These are phyloP conservation scores for Sporothrix variecibatus DNA, from an alignment of 2,329 filamentous ascomycete genomes.

Conservation along the genomic window DNA sequence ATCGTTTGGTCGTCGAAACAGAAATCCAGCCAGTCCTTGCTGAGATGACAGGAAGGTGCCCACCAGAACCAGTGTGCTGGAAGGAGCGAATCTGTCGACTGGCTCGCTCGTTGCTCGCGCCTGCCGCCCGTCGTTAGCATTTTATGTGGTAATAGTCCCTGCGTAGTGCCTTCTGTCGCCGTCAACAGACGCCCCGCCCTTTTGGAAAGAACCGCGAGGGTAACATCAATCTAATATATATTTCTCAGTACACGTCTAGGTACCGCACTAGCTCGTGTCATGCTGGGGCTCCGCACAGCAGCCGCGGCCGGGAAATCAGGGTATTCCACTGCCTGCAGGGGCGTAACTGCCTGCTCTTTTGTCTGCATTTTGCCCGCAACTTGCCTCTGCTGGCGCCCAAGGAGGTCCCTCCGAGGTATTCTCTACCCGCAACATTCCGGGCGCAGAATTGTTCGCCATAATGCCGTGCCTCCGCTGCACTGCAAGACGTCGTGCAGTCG, in stretches of 20 bases:
- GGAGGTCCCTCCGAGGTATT: constrained; percentile 17
- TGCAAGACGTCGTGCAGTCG: neutral
- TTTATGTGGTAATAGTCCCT: constrained; percentile 53
- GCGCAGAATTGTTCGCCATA: constrained; percentile 25
- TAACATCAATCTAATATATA: neutral
- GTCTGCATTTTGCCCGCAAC: neutral
- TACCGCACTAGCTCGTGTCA: neutral
- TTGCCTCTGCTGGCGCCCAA: neutral
- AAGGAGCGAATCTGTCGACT: constrained; percentile 5
- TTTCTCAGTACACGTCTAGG: neutral
- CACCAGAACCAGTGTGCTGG: neutral
- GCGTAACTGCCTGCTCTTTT: neutral
- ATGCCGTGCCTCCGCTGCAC: constrained; percentile 6
- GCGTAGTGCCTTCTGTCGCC: constrained; percentile 9
- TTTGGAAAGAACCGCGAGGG: neutral
- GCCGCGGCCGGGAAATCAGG: neutral
- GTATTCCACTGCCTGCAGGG: constrained; percentile 16
- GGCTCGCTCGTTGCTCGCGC: constrained; percentile 1
- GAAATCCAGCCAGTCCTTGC: neutral
- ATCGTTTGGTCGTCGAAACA: constrained; percentile 42
- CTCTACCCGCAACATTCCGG: constrained; percentile 23
- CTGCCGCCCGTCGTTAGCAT: constrained; percentile 34
- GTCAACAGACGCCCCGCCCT: constrained; percentile 3
- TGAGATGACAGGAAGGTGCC: neutral
- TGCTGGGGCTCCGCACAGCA: constrained; percentile 13